phyloP scores from a whole-genome alignment of 441 rosid species.

The Dalechampia spathulata region DNA sequence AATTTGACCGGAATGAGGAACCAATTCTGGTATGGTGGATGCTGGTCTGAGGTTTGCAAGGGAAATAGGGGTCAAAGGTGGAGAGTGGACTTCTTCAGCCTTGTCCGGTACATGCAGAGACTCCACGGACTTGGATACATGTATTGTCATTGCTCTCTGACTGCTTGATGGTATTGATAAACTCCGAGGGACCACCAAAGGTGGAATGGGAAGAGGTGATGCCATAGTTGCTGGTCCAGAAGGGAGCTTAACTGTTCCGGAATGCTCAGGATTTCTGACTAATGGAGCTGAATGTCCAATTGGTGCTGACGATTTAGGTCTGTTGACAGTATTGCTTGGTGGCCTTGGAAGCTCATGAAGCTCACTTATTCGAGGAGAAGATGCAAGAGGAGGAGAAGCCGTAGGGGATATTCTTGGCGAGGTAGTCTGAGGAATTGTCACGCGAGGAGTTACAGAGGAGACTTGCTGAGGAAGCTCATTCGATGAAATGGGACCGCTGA shows the following conservation, averaged over 20 bases:
- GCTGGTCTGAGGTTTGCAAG: constrained; percentile 35
- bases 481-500: constrained; percentile 40
- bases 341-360: constrained; percentile 98
- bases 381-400: constrained; percentile 80
- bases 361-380: constrained; percentile 73
- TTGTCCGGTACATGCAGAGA: constrained; percentile 32
- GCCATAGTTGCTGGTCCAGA: constrained; percentile 39
- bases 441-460: constrained; percentile 38
- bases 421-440: constrained; percentile 38
- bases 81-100: constrained; percentile 49
- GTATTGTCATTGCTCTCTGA: constrained; percentile 58
- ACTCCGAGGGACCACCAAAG: constrained; percentile 55
- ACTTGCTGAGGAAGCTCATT: constrained; percentile 36
- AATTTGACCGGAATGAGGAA: constrained; percentile 43
- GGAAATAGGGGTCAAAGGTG: constrained; percentile 76
- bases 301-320: constrained; percentile 46
- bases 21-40: constrained; percentile 30
- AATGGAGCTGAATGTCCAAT: constrained; percentile 87
- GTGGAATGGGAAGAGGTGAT: constrained; percentile 77
- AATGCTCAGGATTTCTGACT: constrained; percentile 54
- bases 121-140: constrained; percentile 37
- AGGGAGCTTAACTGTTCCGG: constrained; percentile 29
- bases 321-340: constrained; percentile 41
- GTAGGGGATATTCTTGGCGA: constrained; percentile 71
- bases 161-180: constrained; percentile 82